These are phyloP conservation scores for Rhododendron vialii DNA, from an alignment of 148 eudicot genomes.

Conservation along the genomic window DNA sequence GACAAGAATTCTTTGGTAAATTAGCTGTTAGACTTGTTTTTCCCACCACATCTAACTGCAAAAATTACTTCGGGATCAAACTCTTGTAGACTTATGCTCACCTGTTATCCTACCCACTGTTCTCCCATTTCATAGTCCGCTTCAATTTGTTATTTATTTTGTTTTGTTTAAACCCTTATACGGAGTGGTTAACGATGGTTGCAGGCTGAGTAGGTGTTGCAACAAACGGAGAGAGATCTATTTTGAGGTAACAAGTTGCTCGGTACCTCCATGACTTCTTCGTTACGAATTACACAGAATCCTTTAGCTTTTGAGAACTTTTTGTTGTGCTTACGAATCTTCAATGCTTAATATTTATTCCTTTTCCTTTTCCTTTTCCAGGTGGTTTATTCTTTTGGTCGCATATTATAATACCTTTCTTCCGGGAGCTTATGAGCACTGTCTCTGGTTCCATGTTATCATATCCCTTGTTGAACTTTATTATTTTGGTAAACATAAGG, in stretches of 20 bases:
- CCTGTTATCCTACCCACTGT: background rate
- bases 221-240: background rate
- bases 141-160: background rate
- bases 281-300: background rate
- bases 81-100: background rate
- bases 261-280: background rate
- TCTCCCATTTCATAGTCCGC: background rate
- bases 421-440: background rate
- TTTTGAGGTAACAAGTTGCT: slow-evolving; percentile 7
- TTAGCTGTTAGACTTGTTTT: background rate
- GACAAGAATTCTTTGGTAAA: background rate
- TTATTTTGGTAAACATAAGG: background rate
- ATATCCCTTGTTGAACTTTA: background rate
- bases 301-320: background rate
- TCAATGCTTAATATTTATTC: background rate
- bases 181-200: background rate
- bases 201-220: slow-evolving; percentile 15
- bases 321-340: background rate
- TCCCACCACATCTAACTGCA: background rate
- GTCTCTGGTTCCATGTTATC: background rate
- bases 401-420: background rate
- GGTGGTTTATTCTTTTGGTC: slow-evolving; percentile 5
- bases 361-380: background rate
- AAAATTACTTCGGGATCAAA: too few species aligned
- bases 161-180: background rate